A percentile compares a stretch with the other conserved stretches of the same genome.
Evolutionary conservation across 176 grass and related monocot genomes (phyloP).

Genomic region (Zea mays): DNA sequence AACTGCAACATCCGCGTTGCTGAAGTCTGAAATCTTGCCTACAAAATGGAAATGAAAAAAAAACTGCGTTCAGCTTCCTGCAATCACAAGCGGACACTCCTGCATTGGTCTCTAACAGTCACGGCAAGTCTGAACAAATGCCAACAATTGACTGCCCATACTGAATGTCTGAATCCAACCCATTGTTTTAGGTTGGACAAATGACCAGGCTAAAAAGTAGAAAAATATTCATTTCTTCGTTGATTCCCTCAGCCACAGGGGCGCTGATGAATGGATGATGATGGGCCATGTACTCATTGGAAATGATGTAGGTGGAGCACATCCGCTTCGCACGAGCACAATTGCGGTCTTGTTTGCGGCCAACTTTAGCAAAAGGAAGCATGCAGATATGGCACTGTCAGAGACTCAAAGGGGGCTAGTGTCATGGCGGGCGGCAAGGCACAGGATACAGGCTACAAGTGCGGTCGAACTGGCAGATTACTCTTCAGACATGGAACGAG

Average conservation of each 20-base stretch:
- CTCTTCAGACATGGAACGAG: background rate
- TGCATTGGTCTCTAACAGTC: background rate
- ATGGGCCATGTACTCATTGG: background rate
- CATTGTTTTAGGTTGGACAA: background rate
- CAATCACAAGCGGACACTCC: background rate
- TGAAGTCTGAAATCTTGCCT: slow-evolving; percentile 93
- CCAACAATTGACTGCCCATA: background rate
- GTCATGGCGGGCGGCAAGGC: background rate
- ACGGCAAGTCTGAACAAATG: background rate
- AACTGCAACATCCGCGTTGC: slow-evolving; percentile 85
- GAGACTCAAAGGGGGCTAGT: background rate
- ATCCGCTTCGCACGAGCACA: slow-evolving; percentile 8
- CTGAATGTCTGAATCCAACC: background rate
- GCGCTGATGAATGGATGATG: background rate
- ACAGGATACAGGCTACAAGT: background rate
- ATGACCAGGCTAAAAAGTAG: background rate
- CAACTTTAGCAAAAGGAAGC: slow-evolving; percentile 5
- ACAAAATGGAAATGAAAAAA: background rate
- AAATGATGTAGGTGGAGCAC: slow-evolving; percentile 9
- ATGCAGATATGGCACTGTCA: background rate
- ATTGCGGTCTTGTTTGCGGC: background rate
- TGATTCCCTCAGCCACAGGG: background rate
- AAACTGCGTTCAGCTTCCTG: background rate
- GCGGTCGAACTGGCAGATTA: background rate
- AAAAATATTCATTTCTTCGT: background rate